Evolutionary conservation across 768 basidiomycete genomes (phyloP).

Genomic region (Gelatoporia subvermispora): DNA sequence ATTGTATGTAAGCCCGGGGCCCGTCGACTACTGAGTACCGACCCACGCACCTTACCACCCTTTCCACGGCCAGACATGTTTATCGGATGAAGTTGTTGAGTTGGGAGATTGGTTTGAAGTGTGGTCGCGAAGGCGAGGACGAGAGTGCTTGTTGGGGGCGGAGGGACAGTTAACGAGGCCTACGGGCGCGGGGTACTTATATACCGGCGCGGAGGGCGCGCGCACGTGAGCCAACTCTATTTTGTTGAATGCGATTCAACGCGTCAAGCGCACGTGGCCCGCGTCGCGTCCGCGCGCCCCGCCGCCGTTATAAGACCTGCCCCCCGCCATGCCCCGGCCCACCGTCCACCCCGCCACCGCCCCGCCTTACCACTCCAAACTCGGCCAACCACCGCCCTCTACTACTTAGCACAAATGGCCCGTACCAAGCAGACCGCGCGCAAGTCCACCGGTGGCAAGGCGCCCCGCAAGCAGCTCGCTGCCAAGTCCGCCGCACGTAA

Average conservation of each 20-base stretch:
- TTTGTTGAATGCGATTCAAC: slow-evolving; percentile 23
- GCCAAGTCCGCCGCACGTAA: slow-evolving; percentile 60
- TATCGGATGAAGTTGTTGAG: slow-evolving; percentile 11
- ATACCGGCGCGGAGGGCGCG: slow-evolving; percentile 13
- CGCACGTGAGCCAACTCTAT: slow-evolving; percentile 13
- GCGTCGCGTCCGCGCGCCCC: slow-evolving; percentile 12
- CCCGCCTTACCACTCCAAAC: slow-evolving; percentile 4
- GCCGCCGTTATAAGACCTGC: slow-evolving; percentile 17
- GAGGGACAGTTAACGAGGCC: not conserved
- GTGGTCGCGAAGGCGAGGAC: slow-evolving; percentile 3
- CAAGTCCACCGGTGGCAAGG: slow-evolving; percentile 75
- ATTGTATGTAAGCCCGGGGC: not conserved
- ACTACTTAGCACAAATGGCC: slow-evolving; percentile 41
- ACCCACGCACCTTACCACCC: slow-evolving; percentile 58
- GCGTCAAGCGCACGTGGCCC: slow-evolving; percentile 20
- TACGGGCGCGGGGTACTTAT: slow-evolving; percentile 10
- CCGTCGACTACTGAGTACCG: not conserved
- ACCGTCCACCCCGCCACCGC: not conserved
- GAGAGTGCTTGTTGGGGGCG: not conserved
- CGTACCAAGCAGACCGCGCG: slow-evolving; percentile 75
- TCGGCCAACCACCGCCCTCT: not conserved
- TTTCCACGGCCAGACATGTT: slow-evolving; percentile 77
- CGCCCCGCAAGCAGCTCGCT: slow-evolving; percentile 69
- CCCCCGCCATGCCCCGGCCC: not conserved
- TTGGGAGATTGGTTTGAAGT: slow-evolving; percentile 6